phyloP scores from a whole-genome alignment of 1,284 basidiomycete genomes.

The Stygiomarasmius scandens region DNA sequence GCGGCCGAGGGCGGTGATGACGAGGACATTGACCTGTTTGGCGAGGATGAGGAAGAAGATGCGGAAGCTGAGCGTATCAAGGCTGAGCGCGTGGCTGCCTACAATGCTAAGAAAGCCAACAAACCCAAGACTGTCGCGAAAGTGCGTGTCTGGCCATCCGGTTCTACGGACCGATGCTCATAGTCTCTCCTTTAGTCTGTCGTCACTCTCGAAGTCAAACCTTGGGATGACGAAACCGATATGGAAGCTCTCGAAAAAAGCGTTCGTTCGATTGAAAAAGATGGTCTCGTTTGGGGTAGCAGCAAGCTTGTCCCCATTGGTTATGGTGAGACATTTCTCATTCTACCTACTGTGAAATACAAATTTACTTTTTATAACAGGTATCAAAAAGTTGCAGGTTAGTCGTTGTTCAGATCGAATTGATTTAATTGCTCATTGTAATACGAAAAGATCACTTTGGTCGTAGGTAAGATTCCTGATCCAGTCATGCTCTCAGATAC shows the following conservation, averaged over 20 bases:
- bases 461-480: constrained; percentile 73
- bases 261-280: constrained; percentile 87
- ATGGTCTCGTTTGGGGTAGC: constrained; percentile 94
- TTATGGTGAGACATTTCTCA: constrained; percentile 57
- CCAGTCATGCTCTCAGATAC: no score
- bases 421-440: no score
- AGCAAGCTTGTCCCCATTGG: constrained; percentile 93
- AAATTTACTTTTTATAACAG: constrained; percentile 10
- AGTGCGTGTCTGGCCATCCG: constrained; percentile 48
- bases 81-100: constrained; percentile 92
- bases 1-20: constrained; percentile 82
- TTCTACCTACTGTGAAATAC: neutral
- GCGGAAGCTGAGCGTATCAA: constrained; percentile 94
- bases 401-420: no score
- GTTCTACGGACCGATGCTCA: no score
- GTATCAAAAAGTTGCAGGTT: constrained; percentile 86
- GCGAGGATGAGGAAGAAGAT: constrained; percentile 90
- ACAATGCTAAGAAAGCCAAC: constrained; percentile 91
- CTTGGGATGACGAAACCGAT: constrained; percentile 99
- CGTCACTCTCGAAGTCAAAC: constrained; percentile 97
- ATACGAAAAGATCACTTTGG: constrained; percentile 77
- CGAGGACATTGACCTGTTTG: constrained; percentile 92
- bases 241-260: constrained; percentile 84
- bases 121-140: constrained; percentile 92
- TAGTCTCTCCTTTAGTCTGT: constrained; percentile 73